Evolutionary conservation across 2,329 filamentous ascomycete genomes (phyloP), one percentile per base, ranked within the genome.

Genomic region (Thermothelomyces thermophilus): DNA sequence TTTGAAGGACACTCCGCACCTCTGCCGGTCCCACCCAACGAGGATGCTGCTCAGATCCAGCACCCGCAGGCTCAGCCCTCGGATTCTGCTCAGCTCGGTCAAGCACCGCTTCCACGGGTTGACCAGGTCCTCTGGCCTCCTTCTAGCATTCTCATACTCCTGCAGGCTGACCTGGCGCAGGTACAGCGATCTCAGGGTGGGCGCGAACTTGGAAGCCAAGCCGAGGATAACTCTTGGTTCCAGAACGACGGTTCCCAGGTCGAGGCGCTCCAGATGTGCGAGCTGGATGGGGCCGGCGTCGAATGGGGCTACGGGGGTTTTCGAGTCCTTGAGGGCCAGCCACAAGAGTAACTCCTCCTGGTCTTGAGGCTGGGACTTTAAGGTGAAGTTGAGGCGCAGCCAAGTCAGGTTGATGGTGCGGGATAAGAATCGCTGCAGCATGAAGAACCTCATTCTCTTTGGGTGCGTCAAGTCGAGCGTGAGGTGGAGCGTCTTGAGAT

Each of bases 381-480:
- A 9, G 11, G 58, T 55, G 26, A 76, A 73, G 56, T 82, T 82
- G 37, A 82, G 59, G 2, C 79, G 71, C 5, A 83, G 65, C 56
- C 78, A 73, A 26, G 68, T 68, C 5, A 83, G 52, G 16, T 74
- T 73, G 3, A 63, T 52, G 1, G 68, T 61, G 24, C 62, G 62
- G 1, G 60, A 58, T 5, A 79, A 61, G 42, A 78, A 76, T 14
- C 55, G 55, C 10, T 57, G 33, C 53, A 54, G 13, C 34, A 50
- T 47, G n/a, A 44, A 45, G 24, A 39, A 35, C 17, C 14, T 34
- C 11, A 11, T 26, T 7, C n/a, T n/a, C 14, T 14, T 19, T 19
- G 1, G 24, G 3, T 3, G 22, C 13, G 24, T 35, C n/a, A 59
- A 10, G 14, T 44, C 35, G 3, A 66, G 28, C 1, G 59, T 60